Conservation (phyloP, 371 early-diverging fungal species). For the Rhizopus delemar region DNA sequence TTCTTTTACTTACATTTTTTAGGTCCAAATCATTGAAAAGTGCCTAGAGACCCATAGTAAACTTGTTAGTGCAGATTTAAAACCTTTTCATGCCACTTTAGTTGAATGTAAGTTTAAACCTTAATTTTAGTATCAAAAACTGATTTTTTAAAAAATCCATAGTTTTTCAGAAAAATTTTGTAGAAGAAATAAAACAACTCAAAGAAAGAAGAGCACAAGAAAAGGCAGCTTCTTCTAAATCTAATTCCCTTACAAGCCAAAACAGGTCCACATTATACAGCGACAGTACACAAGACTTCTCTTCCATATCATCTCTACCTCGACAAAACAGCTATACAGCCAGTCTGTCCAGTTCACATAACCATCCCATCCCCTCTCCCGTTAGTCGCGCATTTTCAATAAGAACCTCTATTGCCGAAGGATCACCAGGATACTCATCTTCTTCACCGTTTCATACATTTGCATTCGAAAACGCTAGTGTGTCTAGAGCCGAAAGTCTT, state of each 20-base stretch:
- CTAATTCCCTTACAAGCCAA: slow-evolving; percentile 1
- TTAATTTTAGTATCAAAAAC: not conserved
- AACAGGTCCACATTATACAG: not conserved
- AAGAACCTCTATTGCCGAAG: slow-evolving; percentile 22
- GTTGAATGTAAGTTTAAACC: slow-evolving; percentile 55
- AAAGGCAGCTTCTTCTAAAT: slow-evolving; percentile 1
- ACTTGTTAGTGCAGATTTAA: slow-evolving; percentile 68
- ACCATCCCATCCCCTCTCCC: slow-evolving; percentile 25
- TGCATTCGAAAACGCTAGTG: slow-evolving; percentile 28
- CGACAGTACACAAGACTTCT: not conserved
- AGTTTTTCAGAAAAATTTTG: slow-evolving; percentile 75
- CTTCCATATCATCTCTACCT: slow-evolving; percentile 2
- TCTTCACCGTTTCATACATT: slow-evolving; percentile 5
- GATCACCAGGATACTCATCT: slow-evolving; percentile 1
- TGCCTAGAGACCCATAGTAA: slow-evolving; percentile 67
- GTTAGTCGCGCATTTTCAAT: slow-evolving; percentile 44
- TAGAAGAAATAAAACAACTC: slow-evolving; percentile 55
- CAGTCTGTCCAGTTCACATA: slow-evolving; percentile 3
- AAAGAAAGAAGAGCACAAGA: slow-evolving; percentile 32
- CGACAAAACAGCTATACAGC: slow-evolving; percentile 10
- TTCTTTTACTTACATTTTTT: slow-evolving; percentile 2
- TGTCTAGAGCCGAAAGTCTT: slow-evolving; percentile 47
- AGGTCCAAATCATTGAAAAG: slow-evolving; percentile 65
- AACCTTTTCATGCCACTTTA: slow-evolving; percentile 74
- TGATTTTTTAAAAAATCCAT: not conserved